Percentiles rank a stretch among this genome's conserved stretches.
These are phyloP conservation scores for Arthroderma sp. DNA, from an alignment of 2,329 filamentous ascomycete genomes.

Conservation along the genomic window DNA sequence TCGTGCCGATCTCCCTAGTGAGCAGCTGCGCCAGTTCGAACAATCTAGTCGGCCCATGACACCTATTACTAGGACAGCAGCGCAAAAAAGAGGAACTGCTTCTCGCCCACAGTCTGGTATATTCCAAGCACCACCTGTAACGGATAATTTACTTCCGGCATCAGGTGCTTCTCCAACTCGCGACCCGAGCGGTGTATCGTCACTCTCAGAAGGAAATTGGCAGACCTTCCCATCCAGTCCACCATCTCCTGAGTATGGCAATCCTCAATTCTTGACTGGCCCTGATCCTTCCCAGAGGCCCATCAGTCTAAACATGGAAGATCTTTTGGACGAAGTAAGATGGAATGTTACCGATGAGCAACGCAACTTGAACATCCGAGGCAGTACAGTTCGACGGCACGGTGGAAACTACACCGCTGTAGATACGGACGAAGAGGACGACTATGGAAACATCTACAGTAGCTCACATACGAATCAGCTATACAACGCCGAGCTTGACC, in stretches of 20 bases:
- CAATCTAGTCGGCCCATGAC: slow-evolving; percentile 19
- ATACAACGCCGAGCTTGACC: slow-evolving; percentile 18
- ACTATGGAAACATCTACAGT: slow-evolving; percentile 10
- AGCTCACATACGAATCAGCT: slow-evolving; percentile 11
- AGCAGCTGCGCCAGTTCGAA: slow-evolving; percentile 19
- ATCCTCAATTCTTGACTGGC: slow-evolving; percentile 6
- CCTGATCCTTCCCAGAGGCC: slow-evolving; percentile 17
- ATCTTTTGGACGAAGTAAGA: neutral
- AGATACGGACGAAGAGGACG: slow-evolving; percentile 19
- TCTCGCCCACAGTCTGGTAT: slow-evolving; percentile 21
- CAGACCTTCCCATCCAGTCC: slow-evolving; percentile 25
- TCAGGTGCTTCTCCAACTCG: slow-evolving; percentile 18
- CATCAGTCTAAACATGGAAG: slow-evolving; percentile 9
- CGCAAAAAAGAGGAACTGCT: slow-evolving; percentile 17
- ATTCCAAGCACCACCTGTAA: slow-evolving; percentile 18
- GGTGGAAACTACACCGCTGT: slow-evolving; percentile 27
- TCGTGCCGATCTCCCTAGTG: slow-evolving; percentile 20
- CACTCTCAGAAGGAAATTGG: slow-evolving; percentile 27
- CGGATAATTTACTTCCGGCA: slow-evolving; percentile 13
- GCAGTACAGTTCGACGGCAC: slow-evolving; percentile 21
- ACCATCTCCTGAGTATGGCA: slow-evolving; percentile 15
- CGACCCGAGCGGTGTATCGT: slow-evolving; percentile 24
- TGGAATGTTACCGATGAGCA: neutral
- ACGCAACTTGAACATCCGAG: slow-evolving; percentile 6
- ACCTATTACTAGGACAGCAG: slow-evolving; percentile 16